Percentiles rank a stretch among this genome's conserved stretches.
Evolutionary conservation across 305 asterid genomes (phyloP).

Genomic region (Solanum aculeatissimum): DNA sequence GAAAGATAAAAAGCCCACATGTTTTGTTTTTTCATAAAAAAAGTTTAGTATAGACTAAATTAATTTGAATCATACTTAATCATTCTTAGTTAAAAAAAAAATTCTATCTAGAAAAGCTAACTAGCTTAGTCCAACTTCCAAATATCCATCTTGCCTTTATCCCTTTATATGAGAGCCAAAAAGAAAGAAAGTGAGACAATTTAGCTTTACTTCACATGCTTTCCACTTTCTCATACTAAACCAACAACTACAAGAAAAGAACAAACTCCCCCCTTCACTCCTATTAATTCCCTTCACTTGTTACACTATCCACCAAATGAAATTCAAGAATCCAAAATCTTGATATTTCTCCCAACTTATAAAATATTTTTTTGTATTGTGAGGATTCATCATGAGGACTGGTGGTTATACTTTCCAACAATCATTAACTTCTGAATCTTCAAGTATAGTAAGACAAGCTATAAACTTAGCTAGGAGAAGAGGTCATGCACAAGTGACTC

Average conservation of each 20-base stretch:
- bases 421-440: slow-evolving; percentile 66
- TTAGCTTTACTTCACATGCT: slow-evolving; percentile 91
- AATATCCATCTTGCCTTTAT: slow-evolving; percentile 36
- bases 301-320: not conserved
- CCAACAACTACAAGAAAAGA: slow-evolving; percentile 7
- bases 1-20: not conserved
- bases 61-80: not conserved
- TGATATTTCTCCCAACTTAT: not conserved
- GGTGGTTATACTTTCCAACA: slow-evolving; percentile 87
- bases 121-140: slow-evolving; percentile 47
- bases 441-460: slow-evolving; percentile 66
- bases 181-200: slow-evolving; percentile 42
- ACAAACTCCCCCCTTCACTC: slow-evolving; percentile 14
- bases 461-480: slow-evolving; percentile 62
- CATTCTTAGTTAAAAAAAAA: not conserved
- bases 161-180: slow-evolving; percentile 9
- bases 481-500: slow-evolving; percentile 94
- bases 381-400: slow-evolving; percentile 35
- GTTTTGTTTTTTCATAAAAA: not conserved
- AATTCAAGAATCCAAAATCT: not conserved
- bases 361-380: not conserved
- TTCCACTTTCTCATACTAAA: slow-evolving; percentile 69
- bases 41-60: not conserved
- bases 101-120: slow-evolving; percentile 29
- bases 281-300: slow-evolving; percentile 24